Base-by-base conservation (phyloP, 169 alveolate genomes). In the Plasmodium gaboni region DNA sequence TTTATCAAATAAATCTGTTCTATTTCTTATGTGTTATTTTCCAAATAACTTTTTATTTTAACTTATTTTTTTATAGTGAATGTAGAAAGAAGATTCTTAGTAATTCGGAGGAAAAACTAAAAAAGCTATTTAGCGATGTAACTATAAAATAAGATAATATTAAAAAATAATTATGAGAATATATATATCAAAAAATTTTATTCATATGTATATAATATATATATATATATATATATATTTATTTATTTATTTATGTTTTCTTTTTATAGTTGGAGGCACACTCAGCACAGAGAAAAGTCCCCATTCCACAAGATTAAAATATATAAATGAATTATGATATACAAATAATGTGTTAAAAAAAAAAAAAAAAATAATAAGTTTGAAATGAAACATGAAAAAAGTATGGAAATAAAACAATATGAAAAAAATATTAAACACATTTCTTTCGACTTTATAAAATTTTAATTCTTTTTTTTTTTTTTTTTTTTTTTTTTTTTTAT, bases 71-170 rank as follows among this genome's bases (percentile, higher is more conserved):
- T 38, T 78, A 13, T 60, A 78, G 89, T 42, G 89, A 78, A 28
- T 63, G 76, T 76, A 64, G 89, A 69, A 78, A 78, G 46, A 78
- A 78, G 44, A 76, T 78, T 26, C 63, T 78, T 44, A 78, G 32
- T 63, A 78, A 64, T 48, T 78, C 89, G 26, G 89, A 78, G 63
- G 89, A 78, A 44, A 78, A 78, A 51, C 55, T 78, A 68, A 78
- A 48, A 59, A 78, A 78, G 26, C 89, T 78, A 19, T 78, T 78
- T 51, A 78, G 89, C 26, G 89, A 78, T 57, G 89, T 78, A 78
- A 64, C 42, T 48, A 22, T 12, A 10, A 71, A 12, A 68, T 32
- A 4, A 65, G 8, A 19, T 19, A 19, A 19, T 32, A 32, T 32
- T 32, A 32, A 32, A 32, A 32, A 5, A 32, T 32, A 32, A 4